Base-by-base conservation (phyloP, 1,139 yeast genomes). In the Hyphopichia burtonii region DNA sequence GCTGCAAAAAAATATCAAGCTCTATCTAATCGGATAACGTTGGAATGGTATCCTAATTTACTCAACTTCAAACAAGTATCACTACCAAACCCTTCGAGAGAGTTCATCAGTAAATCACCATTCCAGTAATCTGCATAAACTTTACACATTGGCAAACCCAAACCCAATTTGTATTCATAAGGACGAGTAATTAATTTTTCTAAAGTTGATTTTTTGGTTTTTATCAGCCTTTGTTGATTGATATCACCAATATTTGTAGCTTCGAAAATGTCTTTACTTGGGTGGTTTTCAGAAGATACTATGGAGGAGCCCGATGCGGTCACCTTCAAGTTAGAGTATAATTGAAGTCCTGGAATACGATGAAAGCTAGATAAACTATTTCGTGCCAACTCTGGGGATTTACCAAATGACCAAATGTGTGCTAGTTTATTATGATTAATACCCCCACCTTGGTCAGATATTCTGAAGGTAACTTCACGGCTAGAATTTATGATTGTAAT, bases 111-210 rank as follows among this genome's bases (percentile, higher is more conserved):
- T 40, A 91, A 65, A 41, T 83, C 85, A 4, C 98, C 97, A 54
- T 90, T 93, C 98, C 98, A 91, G 62, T 91, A 91, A 53, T 91
- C 97, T 0, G 96, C 91, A 58, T 91, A 91, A 0, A 91, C 88
- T 50, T 86, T 82, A 54, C 96, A 85, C 83, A 91, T 81, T 0
- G 98, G 97, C 45, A 91, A 70, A 0, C 97, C 96, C 51, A 91
- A 76, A 0, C 97, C 97, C 19, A 91, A 66, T 45, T 86, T 84
- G 52, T 78, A 76, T 45, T 84, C 77, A 27, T 86, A 83, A 0
- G 94, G 88, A 50, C 96, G 74, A 16, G 83, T 73, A 37, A 86
- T 79, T 51, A 89, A 72, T 28, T 57, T 56, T 38, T 65, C 68
- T 44, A 71, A 58, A 0, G 76, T 71, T 2, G 73, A 66, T 41